Evolutionary conservation across 2,329 filamentous ascomycete species (phyloP).

Genomic region (Scortechinia acanthostroma): DNA sequence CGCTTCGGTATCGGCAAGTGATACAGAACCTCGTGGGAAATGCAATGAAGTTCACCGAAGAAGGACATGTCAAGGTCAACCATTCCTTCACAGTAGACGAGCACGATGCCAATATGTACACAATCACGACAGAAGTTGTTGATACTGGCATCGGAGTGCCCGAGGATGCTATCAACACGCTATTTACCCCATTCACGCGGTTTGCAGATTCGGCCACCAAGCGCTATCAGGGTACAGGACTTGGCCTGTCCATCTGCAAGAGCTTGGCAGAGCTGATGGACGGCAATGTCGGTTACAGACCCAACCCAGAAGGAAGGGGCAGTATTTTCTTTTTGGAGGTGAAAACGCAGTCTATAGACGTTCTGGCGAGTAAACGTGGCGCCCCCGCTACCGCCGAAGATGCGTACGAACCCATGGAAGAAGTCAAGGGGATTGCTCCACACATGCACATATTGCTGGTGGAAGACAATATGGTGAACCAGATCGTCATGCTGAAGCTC

Average conservation of each 20-base stretch:
- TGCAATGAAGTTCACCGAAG: slow-evolving; percentile 53
- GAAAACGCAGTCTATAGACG: slow-evolving; percentile 20
- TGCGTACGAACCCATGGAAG: slow-evolving; percentile 5
- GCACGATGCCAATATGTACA: slow-evolving; percentile 22
- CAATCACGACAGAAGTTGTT: slow-evolving; percentile 39
- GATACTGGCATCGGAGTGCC: slow-evolving; percentile 47
- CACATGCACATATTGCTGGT: slow-evolving; percentile 28
- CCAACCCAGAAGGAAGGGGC: slow-evolving; percentile 34
- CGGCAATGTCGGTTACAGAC: slow-evolving; percentile 29
- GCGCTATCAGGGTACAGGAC: slow-evolving; percentile 43
- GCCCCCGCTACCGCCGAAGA: slow-evolving; percentile 12
- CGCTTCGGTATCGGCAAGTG: slow-evolving; percentile 51
- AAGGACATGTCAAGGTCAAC: slow-evolving; percentile 37
- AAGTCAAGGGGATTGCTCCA: slow-evolving; percentile 24
- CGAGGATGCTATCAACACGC: slow-evolving; percentile 27
- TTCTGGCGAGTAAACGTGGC: slow-evolving; percentile 18
- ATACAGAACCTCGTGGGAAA: slow-evolving; percentile 56
- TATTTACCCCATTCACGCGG: slow-evolving; percentile 49
- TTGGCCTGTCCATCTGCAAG: slow-evolving; percentile 49
- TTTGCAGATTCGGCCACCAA: slow-evolving; percentile 43
- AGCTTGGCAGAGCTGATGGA: slow-evolving; percentile 47
- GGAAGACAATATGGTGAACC: slow-evolving; percentile 33
- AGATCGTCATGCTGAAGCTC: slow-evolving; percentile 26
- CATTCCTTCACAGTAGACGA: slow-evolving; percentile 29
- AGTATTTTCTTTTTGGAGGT: slow-evolving; percentile 44